A percentile compares a stretch with the other conserved stretches of the same genome.
Evolutionary conservation across 1,139 yeast species (phyloP).

Genomic region (Debaryomyces psychrophilus): DNA sequence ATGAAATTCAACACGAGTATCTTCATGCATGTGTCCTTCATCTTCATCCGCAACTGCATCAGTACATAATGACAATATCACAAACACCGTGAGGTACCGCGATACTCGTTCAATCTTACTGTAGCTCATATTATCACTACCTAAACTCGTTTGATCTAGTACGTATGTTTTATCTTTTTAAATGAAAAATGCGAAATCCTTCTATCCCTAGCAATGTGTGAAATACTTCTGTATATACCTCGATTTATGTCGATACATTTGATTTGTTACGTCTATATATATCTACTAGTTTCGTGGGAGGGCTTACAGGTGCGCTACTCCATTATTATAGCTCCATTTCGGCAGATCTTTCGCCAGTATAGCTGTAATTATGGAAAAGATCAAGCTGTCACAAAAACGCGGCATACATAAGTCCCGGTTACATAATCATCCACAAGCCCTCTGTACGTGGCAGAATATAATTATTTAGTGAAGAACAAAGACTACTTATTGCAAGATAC

Average conservation of each 20-base stretch:
- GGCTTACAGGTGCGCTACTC: neutral
- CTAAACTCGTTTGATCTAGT: neutral
- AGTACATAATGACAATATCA: neutral
- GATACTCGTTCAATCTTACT: neutral
- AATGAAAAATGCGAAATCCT: slow-evolving; percentile 6
- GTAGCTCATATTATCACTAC: neutral
- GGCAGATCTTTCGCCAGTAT: neutral
- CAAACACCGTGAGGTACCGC: neutral
- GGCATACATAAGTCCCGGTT: slow-evolving; percentile 1
- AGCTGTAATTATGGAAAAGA: neutral
- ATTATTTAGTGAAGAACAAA: neutral
- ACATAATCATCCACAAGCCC: neutral
- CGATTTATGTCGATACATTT: too few relatives aligned
- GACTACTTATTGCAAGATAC: neutral
- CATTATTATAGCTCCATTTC: neutral
- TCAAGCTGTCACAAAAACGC: slow-evolving; percentile 4
- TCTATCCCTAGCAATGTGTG: neutral
- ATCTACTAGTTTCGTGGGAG: too few relatives aligned
- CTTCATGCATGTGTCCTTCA: slow-evolving; percentile 39
- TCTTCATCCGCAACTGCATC: slow-evolving; percentile 11
- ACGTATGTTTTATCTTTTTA: neutral
- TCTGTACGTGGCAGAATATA: slow-evolving; percentile 11
- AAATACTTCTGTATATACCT: neutral
- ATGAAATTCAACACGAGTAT: slow-evolving; percentile 41
- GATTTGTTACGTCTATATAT: too few relatives aligned